These are phyloP conservation scores for Pythium apleroticum DNA, from an alignment of 352 stramenopile genomes.

Conservation along the genomic window DNA sequence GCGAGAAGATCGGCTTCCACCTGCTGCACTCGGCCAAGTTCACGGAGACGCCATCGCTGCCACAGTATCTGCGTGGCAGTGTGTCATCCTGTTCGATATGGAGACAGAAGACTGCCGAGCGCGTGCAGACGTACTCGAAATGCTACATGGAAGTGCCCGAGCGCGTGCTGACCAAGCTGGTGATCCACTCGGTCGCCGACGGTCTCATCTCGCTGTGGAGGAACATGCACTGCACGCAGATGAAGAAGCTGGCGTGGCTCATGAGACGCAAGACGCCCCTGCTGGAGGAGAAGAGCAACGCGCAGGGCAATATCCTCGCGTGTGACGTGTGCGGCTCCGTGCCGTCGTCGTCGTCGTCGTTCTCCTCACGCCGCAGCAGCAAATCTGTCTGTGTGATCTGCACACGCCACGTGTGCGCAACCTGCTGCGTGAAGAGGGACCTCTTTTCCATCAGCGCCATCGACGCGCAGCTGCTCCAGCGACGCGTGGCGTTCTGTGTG, in stretches of 20 bases:
- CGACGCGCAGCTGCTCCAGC: neutral
- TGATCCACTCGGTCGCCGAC: constrained; percentile 43
- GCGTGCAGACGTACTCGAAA: constrained; percentile 39
- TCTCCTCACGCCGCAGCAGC: constrained; percentile 1
- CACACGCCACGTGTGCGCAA: constrained; percentile 15
- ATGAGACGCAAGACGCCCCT: constrained; percentile 20
- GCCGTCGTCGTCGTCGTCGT: neutral
- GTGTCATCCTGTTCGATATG: constrained; percentile 60
- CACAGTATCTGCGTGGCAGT: constrained; percentile 38
- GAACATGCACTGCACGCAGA: constrained; percentile 53
- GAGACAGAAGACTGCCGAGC: constrained; percentile 31
- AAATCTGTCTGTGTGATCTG: constrained; percentile 24
- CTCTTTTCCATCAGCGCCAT: constrained; percentile 11
- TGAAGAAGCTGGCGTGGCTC: constrained; percentile 75
- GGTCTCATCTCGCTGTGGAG: constrained; percentile 39
- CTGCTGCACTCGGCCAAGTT: constrained; percentile 68
- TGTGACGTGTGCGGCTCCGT: constrained; percentile 20
- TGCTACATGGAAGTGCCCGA: constrained; percentile 44
- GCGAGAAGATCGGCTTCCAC: constrained; percentile 59
- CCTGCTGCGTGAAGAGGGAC: constrained; percentile 26
- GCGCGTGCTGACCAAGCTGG: constrained; percentile 36
- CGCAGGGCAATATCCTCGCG: neutral
- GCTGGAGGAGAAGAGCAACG: constrained; percentile 5
- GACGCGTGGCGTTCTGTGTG: constrained; percentile 24
- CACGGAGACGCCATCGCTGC: constrained; percentile 40